Evolutionary conservation across 2,329 filamentous ascomycete genomes (phyloP).

Genomic region (Lecanosticta acicola): DNA sequence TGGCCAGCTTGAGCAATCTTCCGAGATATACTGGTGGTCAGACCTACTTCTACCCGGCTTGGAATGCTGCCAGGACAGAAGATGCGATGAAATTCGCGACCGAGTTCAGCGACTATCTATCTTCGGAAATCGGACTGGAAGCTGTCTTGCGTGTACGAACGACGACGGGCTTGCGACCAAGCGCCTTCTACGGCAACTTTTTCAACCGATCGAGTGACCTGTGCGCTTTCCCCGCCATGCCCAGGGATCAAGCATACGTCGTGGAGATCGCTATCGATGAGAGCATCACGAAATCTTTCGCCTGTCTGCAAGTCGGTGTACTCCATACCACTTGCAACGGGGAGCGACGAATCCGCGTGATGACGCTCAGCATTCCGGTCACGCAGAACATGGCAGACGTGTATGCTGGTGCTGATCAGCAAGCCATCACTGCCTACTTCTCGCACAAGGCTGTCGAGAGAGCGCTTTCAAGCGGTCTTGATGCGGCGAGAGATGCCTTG

Average conservation of each 20-base stretch:
- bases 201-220: constrained; percentile 98
- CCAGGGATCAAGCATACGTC: constrained; percentile 93
- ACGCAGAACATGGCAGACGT: constrained; percentile 85
- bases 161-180: constrained; percentile 91
- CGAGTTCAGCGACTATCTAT: constrained; percentile 96
- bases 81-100: constrained; percentile 97
- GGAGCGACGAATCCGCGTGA: constrained; percentile 86
- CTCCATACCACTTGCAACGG: constrained; percentile 97
- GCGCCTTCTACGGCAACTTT: constrained; percentile 98
- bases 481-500: constrained; percentile 82
- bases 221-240: constrained; percentile 96
- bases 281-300: constrained; percentile 80
- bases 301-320: constrained; percentile 90
- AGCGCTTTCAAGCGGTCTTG: constrained; percentile 75
- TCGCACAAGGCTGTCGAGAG: constrained; percentile 96
- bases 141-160: constrained; percentile 92
- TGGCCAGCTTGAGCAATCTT: constrained; percentile 90
- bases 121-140: constrained; percentile 90
- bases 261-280: constrained; percentile 98
- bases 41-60: constrained; percentile 97
- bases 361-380: constrained; percentile 88
- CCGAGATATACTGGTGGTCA: constrained; percentile 95
- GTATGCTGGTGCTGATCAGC: constrained; percentile 91
- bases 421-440: constrained; percentile 88
- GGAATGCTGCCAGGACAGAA: constrained; percentile 89